phyloP scores from a whole-genome alignment of 106 monocot genomes.

The Platanthera guangdongensis region DNA sequence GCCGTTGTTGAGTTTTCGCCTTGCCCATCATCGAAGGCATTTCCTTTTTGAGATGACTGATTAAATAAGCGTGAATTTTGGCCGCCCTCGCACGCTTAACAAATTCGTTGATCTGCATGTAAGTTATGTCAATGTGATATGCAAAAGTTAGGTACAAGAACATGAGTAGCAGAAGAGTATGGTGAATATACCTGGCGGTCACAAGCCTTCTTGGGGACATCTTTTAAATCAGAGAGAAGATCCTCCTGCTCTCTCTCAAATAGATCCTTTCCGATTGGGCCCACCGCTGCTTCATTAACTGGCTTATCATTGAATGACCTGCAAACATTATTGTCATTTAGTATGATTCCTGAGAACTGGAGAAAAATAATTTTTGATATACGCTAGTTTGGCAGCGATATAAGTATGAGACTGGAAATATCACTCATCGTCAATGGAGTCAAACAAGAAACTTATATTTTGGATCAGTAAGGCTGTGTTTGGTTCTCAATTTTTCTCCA shows the following conservation, averaged over 20 bases:
- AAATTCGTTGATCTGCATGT: constrained; percentile 84
- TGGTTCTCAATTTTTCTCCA: no score
- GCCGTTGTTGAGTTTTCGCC: constrained; percentile 77
- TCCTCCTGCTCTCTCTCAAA: constrained; percentile 97
- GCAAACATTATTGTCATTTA: constrained; percentile 4
- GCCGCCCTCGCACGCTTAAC: constrained; percentile 91
- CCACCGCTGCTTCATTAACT: constrained; percentile 58
- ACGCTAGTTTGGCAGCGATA: not conserved
- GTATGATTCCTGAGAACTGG: not conserved
- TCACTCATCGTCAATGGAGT: not conserved
- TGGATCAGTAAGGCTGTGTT: no score
- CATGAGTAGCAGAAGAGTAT: not conserved
- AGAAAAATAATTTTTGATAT: not conserved
- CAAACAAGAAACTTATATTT: no score
- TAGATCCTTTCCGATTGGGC: constrained; percentile 78
- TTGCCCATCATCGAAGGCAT: constrained; percentile 98
- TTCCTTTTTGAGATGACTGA: constrained; percentile 89
- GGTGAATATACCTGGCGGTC: constrained; percentile 49
- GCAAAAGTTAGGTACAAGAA: not conserved
- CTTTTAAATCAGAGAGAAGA: constrained; percentile 87
- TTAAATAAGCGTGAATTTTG: constrained; percentile 88
- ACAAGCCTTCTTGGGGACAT: constrained; percentile 94
- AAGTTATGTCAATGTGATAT: not conserved
- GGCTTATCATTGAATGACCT: constrained; percentile 96
- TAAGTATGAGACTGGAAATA: not conserved